Evolutionary conservation across 2,329 filamentous ascomycete species (phyloP), one percentile per base, ranked within the genome.

Genomic region (Talaromyces sp.): DNA sequence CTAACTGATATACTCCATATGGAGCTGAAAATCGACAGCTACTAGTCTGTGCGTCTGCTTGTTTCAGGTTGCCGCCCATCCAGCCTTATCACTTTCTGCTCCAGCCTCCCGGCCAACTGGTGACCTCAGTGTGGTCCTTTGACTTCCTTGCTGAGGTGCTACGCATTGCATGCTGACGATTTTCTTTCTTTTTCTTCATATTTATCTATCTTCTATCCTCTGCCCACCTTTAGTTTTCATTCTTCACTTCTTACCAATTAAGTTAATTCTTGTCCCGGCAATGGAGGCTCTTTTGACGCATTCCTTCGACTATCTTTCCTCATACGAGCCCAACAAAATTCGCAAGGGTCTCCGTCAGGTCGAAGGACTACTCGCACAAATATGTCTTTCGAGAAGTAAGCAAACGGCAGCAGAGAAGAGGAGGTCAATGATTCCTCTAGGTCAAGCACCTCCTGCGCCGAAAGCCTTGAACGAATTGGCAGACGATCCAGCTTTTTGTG

Each of bases 251-350:
- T 59, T 25, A 19, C 43, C 22, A 27, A n/a, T 31, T 13, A 59
- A 45, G 41, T 56, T 15, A 31, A 43, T 41, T 25, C 41, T 57
- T 57, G 59, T 67, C 54, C 9, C 33, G 19, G 58, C 71, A 73
- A 98, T 98, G 95, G 95, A 98, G 82, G 88, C 91, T 61, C 86
- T 98, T 33, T 85, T 98, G 64, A 96, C 92, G 52, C 88, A 96
- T 76, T 93, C 94, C 67, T 98, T 98, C 80, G 93, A 97, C 82
- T 96, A 96, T 80, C 89, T 97, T 69, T 96, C 93, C 67, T 97
- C 93, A 58, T 93, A 93, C 77, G 93, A 97, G 73, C 89, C 89
- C 65, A 84, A 86, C 76, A 97, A 97, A 81, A 91, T 98, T 75
- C 90, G 92, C 72, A 98, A 97, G 81, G 95, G 94, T 61, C 82